Evolutionary conservation across 2,329 filamentous ascomycete species (phyloP).

Genomic region (Ophidiomyces ophidiicola): DNA sequence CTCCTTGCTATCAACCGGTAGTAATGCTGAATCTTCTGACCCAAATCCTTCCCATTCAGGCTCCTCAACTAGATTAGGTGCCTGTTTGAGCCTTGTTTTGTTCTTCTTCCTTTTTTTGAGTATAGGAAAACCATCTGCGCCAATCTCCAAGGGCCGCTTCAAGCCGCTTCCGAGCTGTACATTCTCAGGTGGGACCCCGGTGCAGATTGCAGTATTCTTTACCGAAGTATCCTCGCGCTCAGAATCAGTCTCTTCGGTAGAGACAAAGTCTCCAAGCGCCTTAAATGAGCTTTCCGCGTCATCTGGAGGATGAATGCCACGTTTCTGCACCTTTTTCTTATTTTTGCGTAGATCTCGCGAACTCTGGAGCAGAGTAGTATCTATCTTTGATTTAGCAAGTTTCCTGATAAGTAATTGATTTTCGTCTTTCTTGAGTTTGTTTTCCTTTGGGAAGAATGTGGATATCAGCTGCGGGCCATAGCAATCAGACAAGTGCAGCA

Average conservation of each 20-base stretch:
- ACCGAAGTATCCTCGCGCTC: constrained; percentile 43
- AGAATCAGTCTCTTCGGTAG: constrained; percentile 19
- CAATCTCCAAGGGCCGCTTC: constrained; percentile 73
- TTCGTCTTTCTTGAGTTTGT: constrained; percentile 88
- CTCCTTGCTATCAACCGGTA: constrained; percentile 22
- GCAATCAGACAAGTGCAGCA: constrained; percentile 9
- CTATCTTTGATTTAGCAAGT: constrained; percentile 63
- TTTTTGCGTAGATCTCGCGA: constrained; percentile 62
- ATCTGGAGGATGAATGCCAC: constrained; percentile 10
- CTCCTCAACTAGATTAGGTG: constrained; percentile 32
- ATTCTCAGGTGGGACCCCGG: not conserved
- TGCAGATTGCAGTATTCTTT: not conserved
- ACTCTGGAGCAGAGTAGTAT: constrained; percentile 69
- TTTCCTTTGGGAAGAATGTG: constrained; percentile 46
- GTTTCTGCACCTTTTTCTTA: constrained; percentile 46
- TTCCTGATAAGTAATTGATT: constrained; percentile 73
- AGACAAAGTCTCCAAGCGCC: not conserved
- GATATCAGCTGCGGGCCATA: not conserved
- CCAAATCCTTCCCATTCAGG: constrained; percentile 37
- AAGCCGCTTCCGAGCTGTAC: constrained; percentile 55
- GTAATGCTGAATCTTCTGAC: constrained; percentile 25
- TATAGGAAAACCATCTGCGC: constrained; percentile 65
- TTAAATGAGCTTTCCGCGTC: constrained; percentile 13
- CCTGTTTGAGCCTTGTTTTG: constrained; percentile 46
- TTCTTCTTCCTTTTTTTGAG: constrained; percentile 75